phyloP scores from a whole-genome alignment of 768 basidiomycete species.

The Pleurotus sapidus region DNA sequence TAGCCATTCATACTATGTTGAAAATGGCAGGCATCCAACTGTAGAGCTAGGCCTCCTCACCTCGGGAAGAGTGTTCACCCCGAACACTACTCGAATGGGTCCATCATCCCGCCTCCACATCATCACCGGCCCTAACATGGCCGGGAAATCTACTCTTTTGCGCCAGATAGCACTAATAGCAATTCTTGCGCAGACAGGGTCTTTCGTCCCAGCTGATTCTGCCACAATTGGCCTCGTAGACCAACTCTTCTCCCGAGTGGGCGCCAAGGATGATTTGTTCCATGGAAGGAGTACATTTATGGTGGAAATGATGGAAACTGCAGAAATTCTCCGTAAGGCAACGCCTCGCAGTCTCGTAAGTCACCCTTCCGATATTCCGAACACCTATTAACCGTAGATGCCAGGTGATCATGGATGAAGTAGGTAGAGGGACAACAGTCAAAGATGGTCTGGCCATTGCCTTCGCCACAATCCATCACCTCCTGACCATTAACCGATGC shows the following conservation, averaged over 20 bases:
- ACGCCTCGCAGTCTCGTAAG: slow-evolving; percentile 80
- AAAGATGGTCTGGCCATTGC: slow-evolving; percentile 93
- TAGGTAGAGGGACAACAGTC: slow-evolving; percentile 94
- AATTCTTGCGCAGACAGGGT: slow-evolving; percentile 89
- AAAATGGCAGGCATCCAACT: slow-evolving; percentile 86
- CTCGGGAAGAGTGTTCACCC: slow-evolving; percentile 74
- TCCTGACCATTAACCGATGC: slow-evolving; percentile 67
- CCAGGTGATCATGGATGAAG: slow-evolving; percentile 99
- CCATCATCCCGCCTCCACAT: slow-evolving; percentile 65
- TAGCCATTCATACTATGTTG: slow-evolving; percentile 61
- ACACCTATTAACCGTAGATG: not conserved
- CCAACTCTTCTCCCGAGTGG: slow-evolving; percentile 89
- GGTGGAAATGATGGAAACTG: slow-evolving; percentile 97
- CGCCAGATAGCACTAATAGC: slow-evolving; percentile 89
- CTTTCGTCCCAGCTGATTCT: slow-evolving; percentile 86
- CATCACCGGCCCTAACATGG: slow-evolving; percentile 96
- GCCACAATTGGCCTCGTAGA: slow-evolving; percentile 87
- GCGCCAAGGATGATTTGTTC: slow-evolving; percentile 93
- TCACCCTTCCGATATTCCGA: slow-evolving; percentile 4
- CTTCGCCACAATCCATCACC: slow-evolving; percentile 84
- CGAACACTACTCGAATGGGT: slow-evolving; percentile 73
- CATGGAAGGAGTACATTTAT: slow-evolving; percentile 95
- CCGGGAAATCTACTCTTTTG: slow-evolving; percentile 89
- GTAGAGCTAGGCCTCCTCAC: slow-evolving; percentile 85
- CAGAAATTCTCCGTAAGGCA: slow-evolving; percentile 83